Base-by-base conservation (phyloP, 441 rosid genomes). In the Populus hybrid region DNA sequence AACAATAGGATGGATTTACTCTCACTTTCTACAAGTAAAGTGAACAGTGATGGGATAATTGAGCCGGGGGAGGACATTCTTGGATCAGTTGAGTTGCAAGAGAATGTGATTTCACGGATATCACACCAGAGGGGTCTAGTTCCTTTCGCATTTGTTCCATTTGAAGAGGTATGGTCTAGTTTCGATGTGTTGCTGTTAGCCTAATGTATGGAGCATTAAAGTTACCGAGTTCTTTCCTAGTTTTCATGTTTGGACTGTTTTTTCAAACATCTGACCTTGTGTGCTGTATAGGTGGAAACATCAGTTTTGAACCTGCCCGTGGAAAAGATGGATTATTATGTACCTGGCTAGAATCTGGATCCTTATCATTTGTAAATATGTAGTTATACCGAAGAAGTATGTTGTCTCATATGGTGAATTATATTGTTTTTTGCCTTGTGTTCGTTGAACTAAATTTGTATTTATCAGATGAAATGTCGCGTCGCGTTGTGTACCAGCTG, bases 291-390 rank as follows among this genome's bases (percentile, higher is more conserved):
- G 99, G 98, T 86, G 75, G 99, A 93, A 26, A 86, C 85, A 78
- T 90, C 95, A 6, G 94, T 91, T 70, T 79, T 95, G 80, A 93
- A 95, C 84, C 91, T 95, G 28, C 97, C 96, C 0, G 95, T 92
- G 68, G 98, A 95, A 53, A 91, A 95, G 87, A 95, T 95, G 99
- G 98, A 95, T 84, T 93, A 87, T 83, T 93, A 85, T 69, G 93
- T 92, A 21, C 88, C 99, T 40, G 99, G 99, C 34, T 95, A 84
- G 84, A 46, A 11, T 32, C 66, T 42, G 79, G 38, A 19, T 53
- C 21, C 3, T 34, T 3, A 26, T 14, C 42, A 28, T 21, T 67
- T 84, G 84, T 81, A 79, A 24, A 79, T 81, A 81, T 76, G 70
- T 59, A 57, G 36, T 12, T 21, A 28, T 11, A 26, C 38, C 26